Evolutionary conservation across 140 eudicot genomes (phyloP).

Genomic region (Ambrosia hybrid): DNA sequence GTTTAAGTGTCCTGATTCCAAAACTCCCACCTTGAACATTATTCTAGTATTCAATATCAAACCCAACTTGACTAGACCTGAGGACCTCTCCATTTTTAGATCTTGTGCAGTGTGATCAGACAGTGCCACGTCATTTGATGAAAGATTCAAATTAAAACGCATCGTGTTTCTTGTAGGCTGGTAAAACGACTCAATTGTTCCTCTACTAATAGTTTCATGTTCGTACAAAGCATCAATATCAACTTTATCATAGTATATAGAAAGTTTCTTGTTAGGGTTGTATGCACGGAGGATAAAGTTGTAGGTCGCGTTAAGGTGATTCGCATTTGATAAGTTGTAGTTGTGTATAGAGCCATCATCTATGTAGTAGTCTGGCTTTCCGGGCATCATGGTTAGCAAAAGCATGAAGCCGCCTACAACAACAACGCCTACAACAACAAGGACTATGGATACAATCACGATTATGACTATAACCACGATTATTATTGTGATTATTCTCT

Average conservation of each 20-base stretch:
- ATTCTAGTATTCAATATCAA: slow-evolving; percentile 55
- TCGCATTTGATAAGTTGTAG: slow-evolving; percentile 49
- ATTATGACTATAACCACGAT: too few species aligned
- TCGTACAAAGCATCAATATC: slow-evolving; percentile 46
- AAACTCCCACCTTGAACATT: slow-evolving; percentile 66
- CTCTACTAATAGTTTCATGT: slow-evolving; percentile 45
- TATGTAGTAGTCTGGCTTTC: slow-evolving; percentile 49
- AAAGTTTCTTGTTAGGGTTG: slow-evolving; percentile 63
- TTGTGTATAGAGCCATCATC: slow-evolving; percentile 57
- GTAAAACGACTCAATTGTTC: slow-evolving; percentile 46
- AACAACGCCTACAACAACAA: slow-evolving; percentile 43
- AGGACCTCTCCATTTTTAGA: slow-evolving; percentile 46
- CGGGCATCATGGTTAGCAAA: slow-evolving; percentile 34
- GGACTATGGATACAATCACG: slow-evolving; percentile 49
- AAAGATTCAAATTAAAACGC: slow-evolving; percentile 39
- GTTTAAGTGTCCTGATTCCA: slow-evolving; percentile 53
- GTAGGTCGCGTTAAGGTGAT: slow-evolving; percentile 60
- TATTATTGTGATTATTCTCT: slow-evolving; percentile 40
- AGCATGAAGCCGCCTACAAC: too few species aligned
- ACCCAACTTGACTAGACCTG: slow-evolving; percentile 51
- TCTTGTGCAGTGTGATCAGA: slow-evolving; percentile 33
- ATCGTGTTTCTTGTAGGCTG: slow-evolving; percentile 67
- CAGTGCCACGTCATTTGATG: slow-evolving; percentile 45
- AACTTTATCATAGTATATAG: slow-evolving; percentile 60
- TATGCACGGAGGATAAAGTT: slow-evolving; percentile 48